These are phyloP conservation scores for Parascedosporium putredinis DNA, from an alignment of 2,329 filamentous ascomycete species.

Conservation along the genomic window DNA sequence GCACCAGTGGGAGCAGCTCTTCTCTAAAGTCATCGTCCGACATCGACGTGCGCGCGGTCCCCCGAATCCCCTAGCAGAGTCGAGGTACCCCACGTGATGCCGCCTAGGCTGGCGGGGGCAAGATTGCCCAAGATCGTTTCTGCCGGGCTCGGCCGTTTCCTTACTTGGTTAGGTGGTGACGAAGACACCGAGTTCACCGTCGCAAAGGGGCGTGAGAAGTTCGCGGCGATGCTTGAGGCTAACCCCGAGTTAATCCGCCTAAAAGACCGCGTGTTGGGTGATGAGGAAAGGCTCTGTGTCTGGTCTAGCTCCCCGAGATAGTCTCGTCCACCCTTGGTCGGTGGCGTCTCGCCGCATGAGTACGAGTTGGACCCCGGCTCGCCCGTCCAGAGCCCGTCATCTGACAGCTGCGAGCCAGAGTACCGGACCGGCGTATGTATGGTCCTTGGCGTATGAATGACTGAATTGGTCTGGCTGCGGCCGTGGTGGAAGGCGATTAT, in stretches of 20 bases:
- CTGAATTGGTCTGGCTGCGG: conserved; percentile 43
- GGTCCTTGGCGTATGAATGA: conserved; percentile 45
- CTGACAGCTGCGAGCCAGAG: conserved; percentile 46
- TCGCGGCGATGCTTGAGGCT: conserved; percentile 44
- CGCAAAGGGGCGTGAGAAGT: conserved; percentile 37
- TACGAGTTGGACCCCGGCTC: conserved; percentile 48
- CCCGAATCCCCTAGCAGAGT: conserved; percentile 1
- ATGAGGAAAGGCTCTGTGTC: conserved; percentile 43
- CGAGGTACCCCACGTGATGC: conserved; percentile 3
- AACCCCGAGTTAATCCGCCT: conserved; percentile 45
- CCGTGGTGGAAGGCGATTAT: conserved; percentile 14
- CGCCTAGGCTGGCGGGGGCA: conserved; percentile 27
- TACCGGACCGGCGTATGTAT: conserved; percentile 44
- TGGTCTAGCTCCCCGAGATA: conserved; percentile 33
- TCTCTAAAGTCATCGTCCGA: conserved; percentile 45
- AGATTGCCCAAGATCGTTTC: conserved; percentile 49
- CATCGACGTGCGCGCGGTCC: conserved; percentile 27
- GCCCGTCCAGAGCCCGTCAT: conserved; percentile 40
- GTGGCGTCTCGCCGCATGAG: conserved; percentile 53
- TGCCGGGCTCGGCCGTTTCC: conserved; percentile 50
- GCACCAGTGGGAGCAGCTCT: conserved; percentile 35
- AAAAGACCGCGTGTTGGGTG: conserved; percentile 43
- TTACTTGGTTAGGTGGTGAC: conserved; percentile 31
- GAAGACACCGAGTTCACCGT: conserved; percentile 25
- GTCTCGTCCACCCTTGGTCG: conserved; percentile 35